phyloP scores from a whole-genome alignment of 1,139 yeast species.

The Magnusiomyces tetraspermus region DNA sequence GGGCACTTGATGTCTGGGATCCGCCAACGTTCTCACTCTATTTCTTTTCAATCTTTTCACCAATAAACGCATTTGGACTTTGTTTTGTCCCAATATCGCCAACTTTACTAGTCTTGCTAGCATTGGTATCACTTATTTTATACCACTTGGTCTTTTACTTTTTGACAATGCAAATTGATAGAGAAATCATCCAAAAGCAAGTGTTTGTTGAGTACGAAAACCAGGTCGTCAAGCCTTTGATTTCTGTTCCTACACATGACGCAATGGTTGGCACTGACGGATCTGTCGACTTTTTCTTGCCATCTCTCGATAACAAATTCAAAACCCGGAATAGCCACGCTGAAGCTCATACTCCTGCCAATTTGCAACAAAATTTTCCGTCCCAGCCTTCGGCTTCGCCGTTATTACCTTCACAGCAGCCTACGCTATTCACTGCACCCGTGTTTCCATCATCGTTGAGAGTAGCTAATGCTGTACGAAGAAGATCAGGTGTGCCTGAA shows the following conservation, averaged over 20 bases:
- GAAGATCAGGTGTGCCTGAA: slow-evolving; percentile 4
- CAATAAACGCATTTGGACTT: slow-evolving; percentile 39
- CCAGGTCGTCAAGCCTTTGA: slow-evolving; percentile 56
- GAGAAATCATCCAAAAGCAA: slow-evolving; percentile 51
- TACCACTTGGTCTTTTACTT: slow-evolving; percentile 39
- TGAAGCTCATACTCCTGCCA: slow-evolving; percentile 23
- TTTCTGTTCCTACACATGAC: slow-evolving; percentile 47
- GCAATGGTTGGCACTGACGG: slow-evolving; percentile 54
- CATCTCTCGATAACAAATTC: slow-evolving; percentile 35
- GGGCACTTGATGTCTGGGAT: slow-evolving; percentile 52
- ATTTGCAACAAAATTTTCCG: not conserved
- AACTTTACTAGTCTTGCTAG: slow-evolving; percentile 25
- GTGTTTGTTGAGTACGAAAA: slow-evolving; percentile 54
- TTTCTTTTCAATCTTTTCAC: slow-evolving; percentile 48
- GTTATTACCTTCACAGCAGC: no score
- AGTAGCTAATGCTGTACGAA: slow-evolving; percentile 6
- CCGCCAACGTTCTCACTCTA: slow-evolving; percentile 46
- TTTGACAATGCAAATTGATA: slow-evolving; percentile 45
- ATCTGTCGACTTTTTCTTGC: slow-evolving; percentile 33
- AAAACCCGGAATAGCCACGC: slow-evolving; percentile 37
- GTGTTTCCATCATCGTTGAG: slow-evolving; percentile 11
- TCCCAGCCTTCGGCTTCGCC: no score
- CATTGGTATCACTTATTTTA: slow-evolving; percentile 29
- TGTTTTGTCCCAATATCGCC: slow-evolving; percentile 18
- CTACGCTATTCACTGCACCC: slow-evolving; percentile 7